A percentile compares a stretch with the other conserved stretches of the same genome.
phyloP scores from a whole-genome alignment of 164 flowering plant genomes.

The Nymphaea thermarum region DNA sequence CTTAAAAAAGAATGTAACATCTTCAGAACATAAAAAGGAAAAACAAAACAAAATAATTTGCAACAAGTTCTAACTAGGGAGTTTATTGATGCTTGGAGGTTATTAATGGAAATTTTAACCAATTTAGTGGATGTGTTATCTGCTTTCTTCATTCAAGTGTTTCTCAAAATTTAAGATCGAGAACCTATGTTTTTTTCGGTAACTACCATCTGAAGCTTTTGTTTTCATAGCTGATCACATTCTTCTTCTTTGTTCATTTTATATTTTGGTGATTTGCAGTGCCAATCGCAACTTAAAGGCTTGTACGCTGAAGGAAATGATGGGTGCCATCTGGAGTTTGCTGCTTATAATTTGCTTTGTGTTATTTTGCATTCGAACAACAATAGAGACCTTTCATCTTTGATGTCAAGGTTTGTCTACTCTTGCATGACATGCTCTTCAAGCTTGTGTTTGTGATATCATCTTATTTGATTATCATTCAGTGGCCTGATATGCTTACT shows the following conservation, averaged over 20 bases:
- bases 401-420: constrained; percentile 67
- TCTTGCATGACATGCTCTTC: background rate
- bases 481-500: background rate
- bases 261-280: constrained; percentile 35
- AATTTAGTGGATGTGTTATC: too few relatives aligned
- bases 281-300: constrained; percentile 79
- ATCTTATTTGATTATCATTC: background rate
- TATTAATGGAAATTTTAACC: too few relatives aligned
- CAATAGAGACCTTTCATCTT: constrained; percentile 73
- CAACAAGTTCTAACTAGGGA: too few relatives aligned
- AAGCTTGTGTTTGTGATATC: background rate
- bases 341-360: constrained; percentile 85
- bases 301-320: constrained; percentile 90
- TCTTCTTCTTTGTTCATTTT: background rate
- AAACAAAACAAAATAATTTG: too few relatives aligned
- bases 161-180: too few relatives aligned
- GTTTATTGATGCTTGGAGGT: too few relatives aligned
- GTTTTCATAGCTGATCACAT: background rate
- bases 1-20: too few relatives aligned
- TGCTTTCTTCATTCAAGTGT: too few relatives aligned
- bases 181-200: too few relatives aligned
- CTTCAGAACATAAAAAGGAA: too few relatives aligned
- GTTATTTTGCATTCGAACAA: constrained; percentile 81
- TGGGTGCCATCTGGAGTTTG: constrained; percentile 84
- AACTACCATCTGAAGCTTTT: too few relatives aligned